Evolutionary conservation across 208 protist species (phyloP).

Genomic region (Perkinsela sp.): DNA sequence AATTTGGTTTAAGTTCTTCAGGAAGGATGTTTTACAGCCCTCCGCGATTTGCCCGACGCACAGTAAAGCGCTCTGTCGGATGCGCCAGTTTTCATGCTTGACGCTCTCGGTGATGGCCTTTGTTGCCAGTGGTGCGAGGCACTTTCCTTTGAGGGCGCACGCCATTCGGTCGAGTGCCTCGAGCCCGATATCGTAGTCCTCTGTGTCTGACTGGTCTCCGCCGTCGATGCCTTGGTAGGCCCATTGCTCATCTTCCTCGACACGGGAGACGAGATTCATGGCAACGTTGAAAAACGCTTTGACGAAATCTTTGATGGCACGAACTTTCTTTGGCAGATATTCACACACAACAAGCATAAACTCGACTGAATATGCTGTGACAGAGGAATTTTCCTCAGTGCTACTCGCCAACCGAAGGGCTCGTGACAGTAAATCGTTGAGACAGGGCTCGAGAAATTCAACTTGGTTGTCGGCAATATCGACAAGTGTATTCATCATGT

Average conservation of each 20-base stretch:
- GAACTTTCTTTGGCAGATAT: slow-evolving; percentile 24
- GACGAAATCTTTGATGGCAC: slow-evolving; percentile 38
- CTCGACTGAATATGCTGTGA: slow-evolving; percentile 13
- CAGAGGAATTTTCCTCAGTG: neutral
- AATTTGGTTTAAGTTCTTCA: slow-evolving; percentile 18
- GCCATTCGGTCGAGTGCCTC: slow-evolving; percentile 35
- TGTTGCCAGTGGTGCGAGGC: slow-evolving; percentile 26
- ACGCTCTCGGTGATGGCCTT: slow-evolving; percentile 33
- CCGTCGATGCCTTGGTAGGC: slow-evolving; percentile 13
- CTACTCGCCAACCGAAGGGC: neutral
- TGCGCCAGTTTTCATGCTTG: slow-evolving; percentile 22
- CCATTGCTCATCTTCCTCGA: slow-evolving; percentile 24
- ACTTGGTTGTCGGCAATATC: neutral
- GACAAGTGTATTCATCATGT: neutral
- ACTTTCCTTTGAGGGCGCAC: slow-evolving; percentile 27
- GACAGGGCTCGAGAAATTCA: neutral
- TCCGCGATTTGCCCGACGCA: slow-evolving; percentile 31
- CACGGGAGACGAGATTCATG: slow-evolving; percentile 44
- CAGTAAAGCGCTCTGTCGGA: slow-evolving; percentile 27
- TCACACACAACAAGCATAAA: slow-evolving; percentile 40
- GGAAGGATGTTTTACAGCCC: slow-evolving; percentile 22
- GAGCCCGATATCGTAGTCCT: slow-evolving; percentile 25
- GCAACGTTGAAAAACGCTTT: slow-evolving; percentile 38
- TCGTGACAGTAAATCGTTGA: neutral
- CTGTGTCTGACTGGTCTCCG: slow-evolving; percentile 23